These are phyloP conservation scores for Lonicera japonica DNA, from an alignment of 129 eudicot genomes.

Conservation along the genomic window DNA sequence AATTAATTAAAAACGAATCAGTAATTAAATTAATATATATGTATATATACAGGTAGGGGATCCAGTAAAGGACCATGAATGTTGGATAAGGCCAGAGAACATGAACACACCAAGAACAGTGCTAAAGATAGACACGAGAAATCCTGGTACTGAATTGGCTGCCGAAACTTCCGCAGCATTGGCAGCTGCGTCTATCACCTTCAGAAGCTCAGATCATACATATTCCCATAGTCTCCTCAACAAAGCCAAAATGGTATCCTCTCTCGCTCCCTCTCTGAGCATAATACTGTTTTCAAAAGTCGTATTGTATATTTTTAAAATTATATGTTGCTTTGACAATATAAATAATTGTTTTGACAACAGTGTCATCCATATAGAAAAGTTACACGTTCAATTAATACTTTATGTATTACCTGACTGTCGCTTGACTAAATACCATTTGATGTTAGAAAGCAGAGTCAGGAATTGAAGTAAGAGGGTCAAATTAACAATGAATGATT, in stretches of 20 bases:
- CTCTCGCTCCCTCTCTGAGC: too few species aligned
- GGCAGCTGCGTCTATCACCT: conserved; percentile 66
- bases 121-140: conserved; percentile 34
- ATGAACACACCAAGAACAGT: conserved; percentile 73
- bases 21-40: too few species aligned
- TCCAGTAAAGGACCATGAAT: conserved; percentile 57
- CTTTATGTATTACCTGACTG: too few species aligned
- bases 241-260: conserved; percentile 51
- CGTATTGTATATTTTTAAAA: too few species aligned
- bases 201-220: conserved; percentile 29
- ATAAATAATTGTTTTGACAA: too few species aligned
- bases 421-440: too few species aligned
- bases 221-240: conserved; percentile 44
- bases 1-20: too few species aligned
- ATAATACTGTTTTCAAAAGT: not conserved
- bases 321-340: too few species aligned
- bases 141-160: conserved; percentile 84
- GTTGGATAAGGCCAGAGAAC: conserved; percentile 76
- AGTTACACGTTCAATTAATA: not conserved
- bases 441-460: too few species aligned
- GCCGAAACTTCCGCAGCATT: conserved; percentile 86
- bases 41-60: conserved; percentile 59
- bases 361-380: too few species aligned
- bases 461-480: too few species aligned
- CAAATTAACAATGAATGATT: too few species aligned